Conservation (phyloP, 441 rosid species). For the Populus trichocarpa region DNA sequence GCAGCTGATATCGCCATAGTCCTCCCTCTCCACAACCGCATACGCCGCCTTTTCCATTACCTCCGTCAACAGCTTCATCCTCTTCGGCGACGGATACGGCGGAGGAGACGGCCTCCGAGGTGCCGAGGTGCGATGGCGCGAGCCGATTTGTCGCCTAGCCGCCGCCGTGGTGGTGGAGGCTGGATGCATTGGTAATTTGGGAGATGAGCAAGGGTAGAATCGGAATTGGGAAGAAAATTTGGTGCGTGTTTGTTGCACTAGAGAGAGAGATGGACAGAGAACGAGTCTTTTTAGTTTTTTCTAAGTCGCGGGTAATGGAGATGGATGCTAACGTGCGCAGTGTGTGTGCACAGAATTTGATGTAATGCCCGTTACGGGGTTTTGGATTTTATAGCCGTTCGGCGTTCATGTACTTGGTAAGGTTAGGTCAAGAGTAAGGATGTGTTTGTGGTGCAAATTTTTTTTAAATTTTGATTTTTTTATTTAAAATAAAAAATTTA, state of each 20-base stretch:
- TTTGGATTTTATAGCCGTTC: conserved; percentile 3
- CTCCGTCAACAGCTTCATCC: conserved; percentile 49
- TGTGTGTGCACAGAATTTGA: conserved; percentile 38
- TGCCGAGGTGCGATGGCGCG: conserved; percentile 47
- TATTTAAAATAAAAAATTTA: too few relatives aligned
- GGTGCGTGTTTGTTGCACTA: conserved; percentile 10
- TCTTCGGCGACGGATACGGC: conserved; percentile 50
- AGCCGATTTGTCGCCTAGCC: conserved; percentile 34
- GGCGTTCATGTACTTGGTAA: background rate
- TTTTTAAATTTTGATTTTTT: too few relatives aligned
- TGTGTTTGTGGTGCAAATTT: too few relatives aligned
- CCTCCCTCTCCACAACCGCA: conserved; percentile 41
- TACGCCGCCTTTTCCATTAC: conserved; percentile 46
- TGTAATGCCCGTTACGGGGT: conserved; percentile 5
- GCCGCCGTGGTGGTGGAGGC: conserved; percentile 26
- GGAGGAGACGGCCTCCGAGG: conserved; percentile 35
- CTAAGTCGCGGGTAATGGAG: conserved; percentile 32
- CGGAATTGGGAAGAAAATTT: background rate
- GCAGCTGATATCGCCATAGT: conserved; percentile 51
- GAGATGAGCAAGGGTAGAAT: conserved; percentile 4
- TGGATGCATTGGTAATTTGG: conserved; percentile 27
- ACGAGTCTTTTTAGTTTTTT: conserved; percentile 1
- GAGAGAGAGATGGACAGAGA: background rate
- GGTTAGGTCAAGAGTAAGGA: background rate
- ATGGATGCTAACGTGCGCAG: conserved; percentile 42